Conservation (phyloP, 768 basidiomycete genomes). For the Melanogaster broomeanus region DNA sequence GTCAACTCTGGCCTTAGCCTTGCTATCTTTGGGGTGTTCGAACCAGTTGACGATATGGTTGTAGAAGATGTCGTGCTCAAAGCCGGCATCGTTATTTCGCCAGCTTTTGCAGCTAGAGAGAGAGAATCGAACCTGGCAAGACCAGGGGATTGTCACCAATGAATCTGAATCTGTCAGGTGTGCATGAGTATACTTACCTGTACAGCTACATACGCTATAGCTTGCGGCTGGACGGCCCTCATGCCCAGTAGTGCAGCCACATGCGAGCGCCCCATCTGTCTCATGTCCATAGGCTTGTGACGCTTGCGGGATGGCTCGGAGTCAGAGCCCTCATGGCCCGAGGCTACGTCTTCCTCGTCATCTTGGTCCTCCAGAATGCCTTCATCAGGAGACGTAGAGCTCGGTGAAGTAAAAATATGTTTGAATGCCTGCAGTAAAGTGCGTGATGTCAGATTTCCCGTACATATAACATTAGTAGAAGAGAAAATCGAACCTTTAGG, state of each 20-base stretch:
- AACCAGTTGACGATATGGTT: constrained; percentile 9
- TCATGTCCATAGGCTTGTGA: no score
- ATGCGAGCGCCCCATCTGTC: no score
- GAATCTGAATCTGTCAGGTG: no score
- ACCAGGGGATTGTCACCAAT: no score
- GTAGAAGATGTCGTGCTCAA: constrained; percentile 5
- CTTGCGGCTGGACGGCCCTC: constrained; percentile 16
- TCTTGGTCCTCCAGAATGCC: not conserved
- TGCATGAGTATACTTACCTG: constrained; percentile 11
- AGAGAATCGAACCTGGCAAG: constrained; percentile 10
- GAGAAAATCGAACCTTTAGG: constrained; percentile 10
- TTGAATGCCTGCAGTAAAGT: constrained; percentile 10
- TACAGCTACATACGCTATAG: constrained; percentile 23
- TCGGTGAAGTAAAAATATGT: constrained; percentile 20
- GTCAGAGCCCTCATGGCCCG: no score
- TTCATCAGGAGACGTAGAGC: constrained; percentile 7
- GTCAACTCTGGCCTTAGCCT: not conserved
- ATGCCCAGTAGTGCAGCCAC: constrained; percentile 6
- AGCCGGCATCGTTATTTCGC: not conserved
- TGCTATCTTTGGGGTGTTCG: not conserved
- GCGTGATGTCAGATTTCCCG: not conserved
- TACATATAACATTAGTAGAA: not conserved
- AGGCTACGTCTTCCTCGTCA: not conserved
- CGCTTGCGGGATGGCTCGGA: no score
- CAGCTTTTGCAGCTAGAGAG: constrained; percentile 5